Base-by-base conservation (phyloP, 257 asterid species). In the Petunia axillaris region DNA sequence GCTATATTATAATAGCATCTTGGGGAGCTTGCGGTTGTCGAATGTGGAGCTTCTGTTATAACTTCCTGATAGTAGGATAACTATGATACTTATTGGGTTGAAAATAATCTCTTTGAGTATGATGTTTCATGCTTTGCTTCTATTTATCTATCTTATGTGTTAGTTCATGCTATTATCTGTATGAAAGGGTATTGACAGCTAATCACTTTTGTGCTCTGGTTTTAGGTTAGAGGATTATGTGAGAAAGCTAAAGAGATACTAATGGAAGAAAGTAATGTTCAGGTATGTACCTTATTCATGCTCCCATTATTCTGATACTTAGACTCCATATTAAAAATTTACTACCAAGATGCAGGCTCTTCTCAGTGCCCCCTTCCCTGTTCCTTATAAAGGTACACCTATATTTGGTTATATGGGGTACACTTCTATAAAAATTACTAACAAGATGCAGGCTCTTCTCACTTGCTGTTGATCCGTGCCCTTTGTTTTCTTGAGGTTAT, bases 161-260 rank as follows among this genome's bases (percentile, higher is more conserved):
- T 48, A 52, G 60, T 35, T 11, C 48, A 70, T 70, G 58, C 15
- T 7, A 44, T 46, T 7, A 44, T 46, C n/a, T 43, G 76, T 16
- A 68, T 46, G 59, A 10, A 64, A 46, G 3, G 75, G 81, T 64
- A 64, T 64, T 66, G 76, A 5, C 64, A 48, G 64, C 76, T 79
- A 71, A 39, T 62, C n/a, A 78, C 80, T 75, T 40, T 82, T 79
- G 50, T 79, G 73, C 59, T 81, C 81, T 76, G 62, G 77, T 83
- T 87, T 83, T 77, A 95, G 99, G 99, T 95, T 44, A 88, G 94
- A 81, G 80, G 89, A 71, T 84, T 93, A 81, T 95, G 99, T 78
- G 99, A 92, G 84, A 95, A 95, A 89, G 99, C 99, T 2, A 95
- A 93, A 83, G 99, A 95, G 88, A 91, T 93, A 83, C 89, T 95